These are phyloP conservation scores for Guadua angustifolia DNA, from an alignment of 176 grass and related monocot genomes.

Conservation along the genomic window DNA sequence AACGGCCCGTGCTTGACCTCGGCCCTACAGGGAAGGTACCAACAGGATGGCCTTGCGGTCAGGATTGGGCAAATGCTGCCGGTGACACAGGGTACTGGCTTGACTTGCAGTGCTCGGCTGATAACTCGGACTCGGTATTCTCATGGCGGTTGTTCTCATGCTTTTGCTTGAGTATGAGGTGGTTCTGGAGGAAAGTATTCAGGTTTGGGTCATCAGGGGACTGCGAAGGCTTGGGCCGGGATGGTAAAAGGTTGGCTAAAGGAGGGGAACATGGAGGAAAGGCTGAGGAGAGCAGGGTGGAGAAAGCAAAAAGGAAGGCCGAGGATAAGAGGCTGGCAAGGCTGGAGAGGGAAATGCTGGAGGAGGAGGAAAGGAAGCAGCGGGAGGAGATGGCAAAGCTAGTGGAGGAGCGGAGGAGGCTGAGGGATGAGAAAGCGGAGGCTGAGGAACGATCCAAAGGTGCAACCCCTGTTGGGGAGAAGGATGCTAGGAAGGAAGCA, in stretches of 20 bases:
- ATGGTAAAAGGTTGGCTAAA: conserved; percentile 54
- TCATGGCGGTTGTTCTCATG: conserved; percentile 50
- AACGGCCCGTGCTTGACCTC: conserved; percentile 79
- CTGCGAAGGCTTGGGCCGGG: conserved; percentile 32
- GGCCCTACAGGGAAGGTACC: conserved; percentile 40
- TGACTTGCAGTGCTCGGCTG: conserved; percentile 48
- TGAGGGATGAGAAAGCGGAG: conserved; percentile 83
- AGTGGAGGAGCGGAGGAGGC: conserved; percentile 86
- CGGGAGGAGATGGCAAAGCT: conserved; percentile 85
- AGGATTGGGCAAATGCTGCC: conserved; percentile 57
- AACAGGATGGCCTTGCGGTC: conserved; percentile 68
- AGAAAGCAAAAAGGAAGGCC: conserved; percentile 84
- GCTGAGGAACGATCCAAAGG: conserved; percentile 76
- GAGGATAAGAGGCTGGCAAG: conserved; percentile 84
- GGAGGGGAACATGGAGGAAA: conserved; percentile 64
- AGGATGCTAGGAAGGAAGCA: conserved; percentile 63
- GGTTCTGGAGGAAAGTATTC: conserved; percentile 64
- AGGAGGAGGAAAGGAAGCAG: conserved; percentile 97
- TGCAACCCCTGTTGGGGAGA: conserved; percentile 68
- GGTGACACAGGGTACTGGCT: conserved; percentile 54
- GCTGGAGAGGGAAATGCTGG: conserved; percentile 90
- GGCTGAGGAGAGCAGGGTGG: conserved; percentile 68
- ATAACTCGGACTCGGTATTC: conserved; percentile 54
- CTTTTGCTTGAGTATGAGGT: conserved; percentile 46
- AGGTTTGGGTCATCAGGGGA: conserved; percentile 61